Evolutionary conservation across 2,329 filamentous ascomycete species (phyloP), one percentile per base, ranked within the genome.

Genomic region (Colletotrichum liaoningense): DNA sequence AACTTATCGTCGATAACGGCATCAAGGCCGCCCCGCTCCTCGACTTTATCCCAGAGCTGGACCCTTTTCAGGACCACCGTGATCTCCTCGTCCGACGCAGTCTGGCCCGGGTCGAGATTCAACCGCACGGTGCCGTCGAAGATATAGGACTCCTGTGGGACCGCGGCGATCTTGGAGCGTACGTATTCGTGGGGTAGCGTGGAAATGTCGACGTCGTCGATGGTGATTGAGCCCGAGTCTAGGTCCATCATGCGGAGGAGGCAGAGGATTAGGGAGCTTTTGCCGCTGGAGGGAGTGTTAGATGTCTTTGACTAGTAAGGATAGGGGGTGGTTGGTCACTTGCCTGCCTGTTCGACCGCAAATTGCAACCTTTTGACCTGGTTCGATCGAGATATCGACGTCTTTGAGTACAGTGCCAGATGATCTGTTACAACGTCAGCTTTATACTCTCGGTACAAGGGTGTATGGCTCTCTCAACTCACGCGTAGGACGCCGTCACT

Each of bases 61-160:
- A 88, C 86, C 56, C 83, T 83, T 11, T 81, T 77, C 5, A 91
- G 79, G 0, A 85, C 87, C 12, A 80, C 75, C 46, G 83, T 80
- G 69, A 89, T 84, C 0, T 80, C 79, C 11, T 82, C 80, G 56
- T 88, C 84, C 0, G 81, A 77, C 46, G 80, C 79, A 4, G 74
- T 76, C 7, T 76, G 75, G 19, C 77, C 75, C 0, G 88, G 87
- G 73, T 89, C 87, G 1, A 86, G 79, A 28, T 90, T 90, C 16
- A 81, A 76, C 3, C 86, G 83, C 2, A 90, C 80, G 0, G 80
- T 85, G 24, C 85, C 86, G 5, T 83, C 82, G 3, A 89, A 81
- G 30, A 88, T 80, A 75, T 88, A 85, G 0, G 86, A 81, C 63
- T 90, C 88, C 79, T 90, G 88, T 0, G 88, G 85, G 3, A 89